Percentiles rank a stretch among this genome's conserved stretches.
Conservation (phyloP, 768 basidiomycete species). For the Tylopilus plumbeoviolaceoides region DNA sequence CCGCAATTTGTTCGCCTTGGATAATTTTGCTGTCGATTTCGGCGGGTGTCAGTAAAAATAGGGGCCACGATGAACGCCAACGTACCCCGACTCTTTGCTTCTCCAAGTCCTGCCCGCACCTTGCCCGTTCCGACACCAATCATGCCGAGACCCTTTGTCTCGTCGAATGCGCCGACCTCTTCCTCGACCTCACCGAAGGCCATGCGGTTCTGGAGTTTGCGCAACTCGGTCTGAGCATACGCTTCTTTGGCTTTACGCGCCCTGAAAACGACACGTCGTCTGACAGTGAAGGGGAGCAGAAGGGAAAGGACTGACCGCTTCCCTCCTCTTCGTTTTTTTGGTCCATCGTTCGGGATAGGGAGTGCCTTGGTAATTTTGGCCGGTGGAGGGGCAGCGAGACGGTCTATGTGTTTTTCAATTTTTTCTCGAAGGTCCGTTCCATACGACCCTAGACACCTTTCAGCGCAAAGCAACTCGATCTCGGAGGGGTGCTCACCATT, state of each 20-base stretch:
- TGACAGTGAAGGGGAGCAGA: background rate
- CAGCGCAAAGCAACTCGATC: background rate
- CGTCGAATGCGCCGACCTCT: conserved; percentile 94
- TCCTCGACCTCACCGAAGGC: conserved; percentile 93
- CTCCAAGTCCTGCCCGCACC: conserved; percentile 82
- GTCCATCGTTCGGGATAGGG: conserved; percentile 91
- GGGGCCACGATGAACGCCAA: conserved; percentile 2
- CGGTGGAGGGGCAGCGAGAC: conserved; percentile 90
- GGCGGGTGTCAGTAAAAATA: background rate
- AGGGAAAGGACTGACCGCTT: conserved; percentile 61
- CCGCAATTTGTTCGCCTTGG: conserved; percentile 89
- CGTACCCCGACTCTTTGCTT: conserved; percentile 88
- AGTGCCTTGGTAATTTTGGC: conserved; percentile 90
- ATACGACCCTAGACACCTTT: conserved; percentile 53
- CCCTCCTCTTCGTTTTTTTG: conserved; percentile 93
- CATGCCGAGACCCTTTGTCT: conserved; percentile 99
- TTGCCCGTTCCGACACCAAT: conserved; percentile 85
- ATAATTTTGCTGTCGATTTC: conserved; percentile 75
- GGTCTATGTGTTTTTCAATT: conserved; percentile 89
- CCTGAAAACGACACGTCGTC: conserved; percentile 35
- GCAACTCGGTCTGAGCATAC: conserved; percentile 92
- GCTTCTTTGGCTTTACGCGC: conserved; percentile 99
- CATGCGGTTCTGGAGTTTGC: conserved; percentile 97
- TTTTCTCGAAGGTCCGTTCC: conserved; percentile 79
- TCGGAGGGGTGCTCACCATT: conserved; percentile 55